phyloP scores from a whole-genome alignment of 306 rosid species.

The Corylus heterophylla region DNA sequence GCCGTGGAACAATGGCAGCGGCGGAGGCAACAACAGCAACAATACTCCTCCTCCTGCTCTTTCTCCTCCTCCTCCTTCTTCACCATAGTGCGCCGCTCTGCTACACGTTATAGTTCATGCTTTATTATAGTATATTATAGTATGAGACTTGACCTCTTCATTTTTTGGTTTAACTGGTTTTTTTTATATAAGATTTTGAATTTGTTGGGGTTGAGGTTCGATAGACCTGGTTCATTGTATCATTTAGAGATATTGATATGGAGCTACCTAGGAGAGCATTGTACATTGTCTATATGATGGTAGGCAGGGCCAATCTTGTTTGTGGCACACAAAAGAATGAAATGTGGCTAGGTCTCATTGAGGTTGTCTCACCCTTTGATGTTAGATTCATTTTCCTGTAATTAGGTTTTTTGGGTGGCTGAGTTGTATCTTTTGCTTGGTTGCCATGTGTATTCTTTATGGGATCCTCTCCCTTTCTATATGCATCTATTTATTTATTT shows the following conservation, averaged over 20 bases:
- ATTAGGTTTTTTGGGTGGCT: neutral
- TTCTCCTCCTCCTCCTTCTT: too few relatives aligned
- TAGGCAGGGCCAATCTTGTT: neutral
- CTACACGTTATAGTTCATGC: neutral
- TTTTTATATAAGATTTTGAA: neutral
- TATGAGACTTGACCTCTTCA: neutral
- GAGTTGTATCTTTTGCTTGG: neutral
- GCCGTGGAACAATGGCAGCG: conserved; percentile 27
- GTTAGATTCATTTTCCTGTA: neutral
- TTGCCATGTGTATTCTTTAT: neutral
- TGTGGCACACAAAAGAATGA: neutral
- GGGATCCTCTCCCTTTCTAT: neutral
- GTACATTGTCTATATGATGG: neutral
- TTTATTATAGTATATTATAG: neutral
- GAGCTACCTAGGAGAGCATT: neutral
- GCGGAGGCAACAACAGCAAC: too few relatives aligned
- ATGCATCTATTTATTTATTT: too few relatives aligned
- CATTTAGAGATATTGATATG: neutral
- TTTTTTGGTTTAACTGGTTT: neutral
- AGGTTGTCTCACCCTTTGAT: neutral
- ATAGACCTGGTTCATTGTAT: neutral
- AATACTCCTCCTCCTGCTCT: too few relatives aligned
- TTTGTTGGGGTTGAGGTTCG: neutral
- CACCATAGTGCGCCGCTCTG: neutral
- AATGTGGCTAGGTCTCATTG: neutral